These are phyloP conservation scores for Hanseniaspora nectarophila DNA, from an alignment of 805 yeast species.

Conservation along the genomic window DNA sequence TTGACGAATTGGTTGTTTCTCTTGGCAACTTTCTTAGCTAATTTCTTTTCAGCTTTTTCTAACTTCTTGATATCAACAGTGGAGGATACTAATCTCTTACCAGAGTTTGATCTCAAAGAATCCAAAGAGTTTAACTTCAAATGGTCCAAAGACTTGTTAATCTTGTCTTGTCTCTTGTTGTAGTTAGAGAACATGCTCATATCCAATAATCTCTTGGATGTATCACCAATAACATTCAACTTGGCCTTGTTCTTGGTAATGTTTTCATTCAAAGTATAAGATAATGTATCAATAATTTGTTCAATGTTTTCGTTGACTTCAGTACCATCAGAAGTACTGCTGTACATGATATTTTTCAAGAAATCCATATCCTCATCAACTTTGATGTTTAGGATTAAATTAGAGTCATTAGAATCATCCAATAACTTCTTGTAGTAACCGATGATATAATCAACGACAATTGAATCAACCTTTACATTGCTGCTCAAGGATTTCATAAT, in stretches of 20 bases:
- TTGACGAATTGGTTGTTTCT: constrained; percentile 66
- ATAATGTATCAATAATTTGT: constrained; percentile 25
- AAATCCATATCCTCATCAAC: constrained; percentile 57
- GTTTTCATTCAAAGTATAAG: constrained; percentile 41
- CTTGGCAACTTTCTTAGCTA: constrained; percentile 93
- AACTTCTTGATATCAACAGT: constrained; percentile 93
- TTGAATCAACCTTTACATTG: constrained; percentile 51
- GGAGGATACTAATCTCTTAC: constrained; percentile 84
- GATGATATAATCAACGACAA: constrained; percentile 76
- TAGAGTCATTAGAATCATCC: constrained; percentile 67
- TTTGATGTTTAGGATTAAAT: constrained; percentile 60
- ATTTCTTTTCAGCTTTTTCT: constrained; percentile 93
- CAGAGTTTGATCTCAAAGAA: constrained; percentile 73
- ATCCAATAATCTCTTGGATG: constrained; percentile 75
- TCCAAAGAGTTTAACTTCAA: constrained; percentile 42
- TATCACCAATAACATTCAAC: constrained; percentile 68
- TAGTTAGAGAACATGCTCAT: constrained; percentile 58
- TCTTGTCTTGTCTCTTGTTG: constrained; percentile 47
- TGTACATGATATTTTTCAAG: constrained; percentile 48
- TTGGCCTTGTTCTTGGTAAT: constrained; percentile 58
- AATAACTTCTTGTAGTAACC: constrained; percentile 82
- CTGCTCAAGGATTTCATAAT: constrained; percentile 2
- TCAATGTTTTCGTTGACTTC: constrained; percentile 39
- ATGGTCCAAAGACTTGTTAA: constrained; percentile 62
- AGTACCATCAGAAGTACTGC: constrained; percentile 50